phyloP scores from a whole-genome alignment of 2,329 filamentous ascomycete species.

The Uncinocarpus reesii region DNA sequence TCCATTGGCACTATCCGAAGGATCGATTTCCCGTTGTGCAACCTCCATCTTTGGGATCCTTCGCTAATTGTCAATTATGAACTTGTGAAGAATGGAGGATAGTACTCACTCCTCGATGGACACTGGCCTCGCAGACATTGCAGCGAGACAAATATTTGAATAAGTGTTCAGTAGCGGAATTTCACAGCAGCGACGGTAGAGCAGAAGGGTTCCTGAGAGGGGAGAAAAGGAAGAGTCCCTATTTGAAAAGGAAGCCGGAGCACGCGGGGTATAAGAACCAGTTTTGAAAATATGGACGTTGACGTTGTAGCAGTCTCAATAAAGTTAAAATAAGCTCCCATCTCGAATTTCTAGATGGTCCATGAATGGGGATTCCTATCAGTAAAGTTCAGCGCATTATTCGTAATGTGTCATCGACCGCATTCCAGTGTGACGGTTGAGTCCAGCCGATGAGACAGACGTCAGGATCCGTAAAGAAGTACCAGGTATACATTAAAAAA shows the following conservation, averaged over 20 bases:
- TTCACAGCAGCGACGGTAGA: background rate
- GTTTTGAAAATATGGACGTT: background rate
- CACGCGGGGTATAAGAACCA: background rate
- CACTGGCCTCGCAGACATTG: background rate
- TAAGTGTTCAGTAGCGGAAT: background rate
- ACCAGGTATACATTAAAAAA: too few relatives aligned
- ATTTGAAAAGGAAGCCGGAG: background rate
- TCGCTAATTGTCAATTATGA: background rate
- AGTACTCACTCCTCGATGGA: background rate
- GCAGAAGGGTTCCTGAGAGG: background rate
- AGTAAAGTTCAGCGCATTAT: too few relatives aligned
- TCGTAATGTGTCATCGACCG: too few relatives aligned
- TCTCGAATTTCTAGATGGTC: background rate
- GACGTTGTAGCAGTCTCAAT: background rate
- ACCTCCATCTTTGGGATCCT: background rate
- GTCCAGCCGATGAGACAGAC: too few relatives aligned
- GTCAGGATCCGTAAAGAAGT: too few relatives aligned
- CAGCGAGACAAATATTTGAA: background rate
- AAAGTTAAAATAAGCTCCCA: background rate
- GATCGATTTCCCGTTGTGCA: background rate
- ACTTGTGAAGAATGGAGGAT: background rate
- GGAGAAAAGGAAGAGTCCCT: background rate
- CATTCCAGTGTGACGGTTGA: too few relatives aligned
- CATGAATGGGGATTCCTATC: too few relatives aligned
- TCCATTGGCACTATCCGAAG: background rate